Evolutionary conservation across 140 eudicot genomes (phyloP).

Genomic region (Erigeron philadelphicus): DNA sequence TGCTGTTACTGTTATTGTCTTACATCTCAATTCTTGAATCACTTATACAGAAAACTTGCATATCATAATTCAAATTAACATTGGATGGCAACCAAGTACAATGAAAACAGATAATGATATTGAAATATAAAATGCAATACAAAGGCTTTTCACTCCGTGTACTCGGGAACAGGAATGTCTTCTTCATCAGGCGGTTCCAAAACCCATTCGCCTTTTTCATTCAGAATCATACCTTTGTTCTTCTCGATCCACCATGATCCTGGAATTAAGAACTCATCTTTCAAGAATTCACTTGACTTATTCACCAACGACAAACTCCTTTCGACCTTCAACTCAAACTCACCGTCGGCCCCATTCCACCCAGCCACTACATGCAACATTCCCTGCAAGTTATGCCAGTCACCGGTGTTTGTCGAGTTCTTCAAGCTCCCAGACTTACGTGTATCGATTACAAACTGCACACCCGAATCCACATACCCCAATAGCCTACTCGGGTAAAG

Average conservation of each 20-base stretch:
- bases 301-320: conserved; percentile 82
- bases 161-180: conserved; percentile 65
- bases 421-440: conserved; percentile 61
- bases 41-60: neutral
- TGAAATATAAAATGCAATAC: neutral
- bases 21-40: neutral
- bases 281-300: conserved; percentile 65
- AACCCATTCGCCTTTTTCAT: conserved; percentile 73
- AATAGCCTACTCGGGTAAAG: conserved; percentile 58
- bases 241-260: conserved; percentile 94
- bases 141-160: neutral
- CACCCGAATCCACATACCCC: conserved; percentile 60
- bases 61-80: neutral
- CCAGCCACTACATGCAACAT: conserved; percentile 81
- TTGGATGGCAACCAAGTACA: neutral
- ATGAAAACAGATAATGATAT: neutral
- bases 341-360: conserved; percentile 67
- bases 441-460: conserved; percentile 50
- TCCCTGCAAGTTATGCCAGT: conserved; percentile 88
- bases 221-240: conserved; percentile 69
- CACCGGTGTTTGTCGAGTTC: conserved; percentile 49
- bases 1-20: neutral
- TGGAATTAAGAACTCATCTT: conserved; percentile 71
- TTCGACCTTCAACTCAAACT: conserved; percentile 50
- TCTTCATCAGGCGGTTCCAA: conserved; percentile 52